Evolutionary conservation across 306 rosid species (phyloP).

Genomic region (Fragaria vesca): DNA sequence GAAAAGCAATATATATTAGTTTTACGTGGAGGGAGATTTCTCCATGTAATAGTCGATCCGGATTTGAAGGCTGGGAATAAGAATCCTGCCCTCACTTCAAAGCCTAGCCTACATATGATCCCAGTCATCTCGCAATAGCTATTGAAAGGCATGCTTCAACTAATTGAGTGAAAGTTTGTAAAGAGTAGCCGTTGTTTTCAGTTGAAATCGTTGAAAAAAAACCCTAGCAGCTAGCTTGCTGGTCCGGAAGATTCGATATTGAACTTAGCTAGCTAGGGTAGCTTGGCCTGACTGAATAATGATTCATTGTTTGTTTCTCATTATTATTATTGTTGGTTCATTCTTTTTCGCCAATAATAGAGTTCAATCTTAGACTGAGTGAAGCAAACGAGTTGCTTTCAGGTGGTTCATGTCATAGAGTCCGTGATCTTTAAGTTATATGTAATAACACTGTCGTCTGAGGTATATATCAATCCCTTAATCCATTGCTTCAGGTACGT

Average conservation of each 20-base stretch:
- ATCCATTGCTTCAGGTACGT: neutral
- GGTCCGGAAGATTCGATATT: neutral
- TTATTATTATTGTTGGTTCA: neutral
- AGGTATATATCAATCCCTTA: neutral
- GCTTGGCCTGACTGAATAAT: neutral
- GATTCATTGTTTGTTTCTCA: slow-evolving; percentile 19
- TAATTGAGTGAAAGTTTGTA: neutral
- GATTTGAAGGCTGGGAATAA: neutral
- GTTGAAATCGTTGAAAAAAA: neutral
- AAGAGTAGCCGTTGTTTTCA: neutral
- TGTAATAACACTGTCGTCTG: neutral
- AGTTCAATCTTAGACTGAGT: neutral
- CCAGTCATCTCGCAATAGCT: neutral
- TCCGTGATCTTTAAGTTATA: slow-evolving; percentile 36
- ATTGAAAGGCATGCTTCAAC: slow-evolving; percentile 40
- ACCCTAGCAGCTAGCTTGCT: neutral
- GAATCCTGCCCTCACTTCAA: neutral
- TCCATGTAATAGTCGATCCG: slow-evolving; percentile 19
- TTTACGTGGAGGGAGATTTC: slow-evolving; percentile 24
- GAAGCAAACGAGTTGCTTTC: slow-evolving; percentile 10
- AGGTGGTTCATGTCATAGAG: slow-evolving; percentile 11
- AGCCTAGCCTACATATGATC: slow-evolving; percentile 1
- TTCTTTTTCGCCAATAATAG: slow-evolving; percentile 10
- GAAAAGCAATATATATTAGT: neutral
- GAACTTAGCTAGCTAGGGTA: neutral